Percentiles rank a stretch among this genome's conserved stretches.
These are phyloP conservation scores for Tetrahymena thermophila DNA, from an alignment of 73 alveolate species.

Conservation along the genomic window DNA sequence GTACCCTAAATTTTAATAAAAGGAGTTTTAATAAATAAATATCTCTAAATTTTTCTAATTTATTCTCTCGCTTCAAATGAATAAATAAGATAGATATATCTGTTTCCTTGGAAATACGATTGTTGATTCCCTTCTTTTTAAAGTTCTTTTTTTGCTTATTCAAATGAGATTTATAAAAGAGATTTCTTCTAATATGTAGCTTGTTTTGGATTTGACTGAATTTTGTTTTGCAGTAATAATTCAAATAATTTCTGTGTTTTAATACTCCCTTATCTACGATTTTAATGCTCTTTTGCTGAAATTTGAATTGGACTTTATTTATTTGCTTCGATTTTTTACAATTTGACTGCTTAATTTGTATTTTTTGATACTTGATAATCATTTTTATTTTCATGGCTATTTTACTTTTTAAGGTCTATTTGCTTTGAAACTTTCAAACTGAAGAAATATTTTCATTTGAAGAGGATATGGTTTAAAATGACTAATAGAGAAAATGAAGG, in stretches of 20 bases:
- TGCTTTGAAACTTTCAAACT: not conserved
- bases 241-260: not conserved
- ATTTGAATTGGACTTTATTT: not conserved
- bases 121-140: not conserved
- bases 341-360: not conserved
- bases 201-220: not conserved
- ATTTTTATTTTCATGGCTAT: not conserved
- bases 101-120: not conserved
- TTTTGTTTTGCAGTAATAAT: no score
- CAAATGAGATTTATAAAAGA: not conserved
- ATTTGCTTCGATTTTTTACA: not conserved
- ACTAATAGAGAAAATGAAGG: not conserved
- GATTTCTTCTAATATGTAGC: not conserved
- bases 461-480: not conserved
- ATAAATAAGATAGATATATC: not conserved
- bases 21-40: not conserved
- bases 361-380: not conserved
- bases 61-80: not conserved
- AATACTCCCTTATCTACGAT: not conserved
- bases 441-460: not conserved
- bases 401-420: not conserved
- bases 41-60: not conserved
- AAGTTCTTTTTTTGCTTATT: not conserved
- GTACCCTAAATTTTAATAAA: slow-evolving; percentile 72
- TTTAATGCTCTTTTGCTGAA: not conserved